Conservation (phyloP, 2,329 filamentous ascomycete species). For the Curvularia verruculosa region DNA sequence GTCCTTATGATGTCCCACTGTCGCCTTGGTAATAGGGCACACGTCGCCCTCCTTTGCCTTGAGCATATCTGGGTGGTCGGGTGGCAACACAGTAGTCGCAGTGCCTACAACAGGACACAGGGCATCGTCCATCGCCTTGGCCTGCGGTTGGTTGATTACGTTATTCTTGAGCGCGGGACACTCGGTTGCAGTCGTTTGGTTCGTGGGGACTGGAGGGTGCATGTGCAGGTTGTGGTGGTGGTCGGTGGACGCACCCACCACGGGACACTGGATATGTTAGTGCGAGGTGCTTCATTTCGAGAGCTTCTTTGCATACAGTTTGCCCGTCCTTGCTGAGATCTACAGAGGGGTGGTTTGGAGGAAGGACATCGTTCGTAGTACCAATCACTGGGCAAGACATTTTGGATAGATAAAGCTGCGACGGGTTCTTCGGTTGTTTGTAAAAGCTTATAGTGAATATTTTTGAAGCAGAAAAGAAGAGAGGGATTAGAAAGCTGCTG, state of each 20-base stretch:
- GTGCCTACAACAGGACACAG: slow-evolving; percentile 55
- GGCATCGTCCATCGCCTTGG: slow-evolving; percentile 50
- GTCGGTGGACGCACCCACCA: slow-evolving; percentile 54
- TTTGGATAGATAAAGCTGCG: slow-evolving; percentile 1
- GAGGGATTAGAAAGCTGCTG: slow-evolving; percentile 1
- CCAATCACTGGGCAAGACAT: slow-evolving; percentile 50
- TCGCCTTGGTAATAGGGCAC: slow-evolving; percentile 55
- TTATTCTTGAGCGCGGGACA: slow-evolving; percentile 53
- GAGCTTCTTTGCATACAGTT: slow-evolving; percentile 17
- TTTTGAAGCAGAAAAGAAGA: not conserved
- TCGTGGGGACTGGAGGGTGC: slow-evolving; percentile 48
- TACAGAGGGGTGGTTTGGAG: slow-evolving; percentile 52
- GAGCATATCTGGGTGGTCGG: slow-evolving; percentile 50
- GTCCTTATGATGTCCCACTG: slow-evolving; percentile 51
- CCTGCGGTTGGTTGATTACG: slow-evolving; percentile 45
- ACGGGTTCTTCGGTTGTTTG: not conserved
- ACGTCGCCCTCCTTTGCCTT: slow-evolving; percentile 48
- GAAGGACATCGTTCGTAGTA: slow-evolving; percentile 53
- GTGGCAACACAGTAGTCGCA: slow-evolving; percentile 51
- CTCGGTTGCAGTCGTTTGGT: slow-evolving; percentile 40
- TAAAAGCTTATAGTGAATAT: not conserved
- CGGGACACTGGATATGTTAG: slow-evolving; percentile 46
- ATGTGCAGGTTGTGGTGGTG: slow-evolving; percentile 54
- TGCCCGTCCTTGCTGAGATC: slow-evolving; percentile 50
- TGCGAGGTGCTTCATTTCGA: not conserved